Conservation (phyloP, 2,329 filamentous ascomycete species). For the Calonectria honghensis region DNA sequence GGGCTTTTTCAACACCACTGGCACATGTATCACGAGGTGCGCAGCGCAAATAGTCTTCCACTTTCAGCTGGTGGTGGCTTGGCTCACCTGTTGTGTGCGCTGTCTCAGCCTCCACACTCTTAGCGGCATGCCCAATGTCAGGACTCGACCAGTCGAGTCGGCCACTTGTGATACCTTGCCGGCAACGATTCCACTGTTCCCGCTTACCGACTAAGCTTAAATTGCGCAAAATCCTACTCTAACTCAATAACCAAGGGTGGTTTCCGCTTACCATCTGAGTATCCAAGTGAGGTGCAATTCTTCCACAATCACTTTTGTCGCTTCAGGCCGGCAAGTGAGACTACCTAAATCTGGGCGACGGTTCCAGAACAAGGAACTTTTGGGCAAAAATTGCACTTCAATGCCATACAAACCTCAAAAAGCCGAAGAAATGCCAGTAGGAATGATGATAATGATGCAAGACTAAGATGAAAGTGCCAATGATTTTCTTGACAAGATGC, state of each 20-base stretch:
- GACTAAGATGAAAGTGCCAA: not conserved
- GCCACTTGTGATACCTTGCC: no score
- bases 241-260: not conserved
- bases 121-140: not conserved
- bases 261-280: not conserved
- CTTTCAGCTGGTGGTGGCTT: conserved; percentile 32
- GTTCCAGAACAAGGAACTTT: not conserved
- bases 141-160: not conserved
- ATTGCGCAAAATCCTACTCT: not conserved
- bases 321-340: not conserved
- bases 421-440: not conserved
- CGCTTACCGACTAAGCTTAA: conserved; percentile 12
- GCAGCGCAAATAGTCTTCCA: not conserved
- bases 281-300: not conserved
- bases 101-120: conserved; percentile 12
- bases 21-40: conserved; percentile 22
- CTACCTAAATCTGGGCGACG: not conserved
- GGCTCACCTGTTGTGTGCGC: not conserved
- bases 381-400: not conserved
- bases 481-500: not conserved
- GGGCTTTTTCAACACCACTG: not conserved
- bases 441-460: not conserved
- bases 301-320: no score
- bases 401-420: not conserved
- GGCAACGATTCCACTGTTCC: not conserved